Conservation (phyloP, 352 stramenopile species). For the Nothophytophthora sp. region DNA sequence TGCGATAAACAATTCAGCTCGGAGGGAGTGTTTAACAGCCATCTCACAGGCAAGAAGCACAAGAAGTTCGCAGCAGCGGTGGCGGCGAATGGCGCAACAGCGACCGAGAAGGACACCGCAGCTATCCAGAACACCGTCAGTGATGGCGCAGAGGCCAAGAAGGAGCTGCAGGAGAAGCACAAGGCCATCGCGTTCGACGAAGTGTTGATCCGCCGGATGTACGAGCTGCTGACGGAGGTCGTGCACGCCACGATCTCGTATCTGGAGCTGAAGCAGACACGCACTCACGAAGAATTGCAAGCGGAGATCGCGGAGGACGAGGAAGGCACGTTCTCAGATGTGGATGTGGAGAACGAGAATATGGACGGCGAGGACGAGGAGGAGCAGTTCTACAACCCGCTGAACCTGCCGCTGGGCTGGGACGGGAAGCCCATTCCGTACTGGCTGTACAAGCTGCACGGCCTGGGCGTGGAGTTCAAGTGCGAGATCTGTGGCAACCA, state of each 20-base stretch:
- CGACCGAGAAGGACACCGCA: conserved; percentile 1
- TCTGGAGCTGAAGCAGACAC: conserved; percentile 87
- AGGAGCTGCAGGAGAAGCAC: conserved; percentile 26
- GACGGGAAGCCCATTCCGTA: conserved; percentile 99
- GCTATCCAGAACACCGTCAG: conserved; percentile 5
- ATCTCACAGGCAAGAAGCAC: conserved; percentile 82
- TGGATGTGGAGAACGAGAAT: conserved; percentile 70
- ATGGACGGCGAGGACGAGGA: conserved; percentile 89
- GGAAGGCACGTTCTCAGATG: conserved; percentile 79
- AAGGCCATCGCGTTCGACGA: conserved; percentile 71
- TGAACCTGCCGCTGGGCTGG: conserved; percentile 98
- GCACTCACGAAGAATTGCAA: conserved; percentile 87
- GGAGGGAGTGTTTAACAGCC: conserved; percentile 66
- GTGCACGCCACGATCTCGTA: conserved; percentile 86
- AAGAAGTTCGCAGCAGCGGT: conserved; percentile 57
- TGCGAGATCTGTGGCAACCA: conserved; percentile 99
- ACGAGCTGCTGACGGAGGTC: conserved; percentile 82
- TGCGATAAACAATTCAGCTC: conserved; percentile 82
- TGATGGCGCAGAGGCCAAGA: conserved; percentile 6
- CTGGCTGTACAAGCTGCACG: conserved; percentile 99
- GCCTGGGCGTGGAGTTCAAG: conserved; percentile 98
- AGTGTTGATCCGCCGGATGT: conserved; percentile 67
- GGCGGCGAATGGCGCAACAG: conserved; percentile 5
- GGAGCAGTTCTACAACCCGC: conserved; percentile 98
- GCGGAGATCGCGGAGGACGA: conserved; percentile 88